Conservation (phyloP, 2,329 filamentous ascomycete genomes). For the Fusarium lyarnte region DNA sequence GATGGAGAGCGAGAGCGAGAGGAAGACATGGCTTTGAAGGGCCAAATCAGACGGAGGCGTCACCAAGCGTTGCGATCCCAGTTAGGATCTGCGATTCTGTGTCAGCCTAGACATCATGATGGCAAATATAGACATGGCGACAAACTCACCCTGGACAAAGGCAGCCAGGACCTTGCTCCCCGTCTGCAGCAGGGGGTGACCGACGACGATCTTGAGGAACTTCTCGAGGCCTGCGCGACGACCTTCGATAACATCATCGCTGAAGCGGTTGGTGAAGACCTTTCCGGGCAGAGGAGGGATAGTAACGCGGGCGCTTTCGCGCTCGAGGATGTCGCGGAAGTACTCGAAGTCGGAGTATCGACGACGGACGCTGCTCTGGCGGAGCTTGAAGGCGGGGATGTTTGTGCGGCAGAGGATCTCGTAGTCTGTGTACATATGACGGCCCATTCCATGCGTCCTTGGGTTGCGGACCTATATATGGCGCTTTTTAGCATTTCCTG, state of each 20-base stretch:
- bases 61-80: constrained; percentile 94
- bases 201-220: constrained; percentile 97
- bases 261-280: constrained; percentile 98
- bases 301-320: constrained; percentile 91
- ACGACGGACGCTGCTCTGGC: constrained; percentile 85
- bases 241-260: constrained; percentile 97
- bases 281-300: constrained; percentile 97
- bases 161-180: constrained; percentile 95
- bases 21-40: constrained; percentile 32
- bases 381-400: constrained; percentile 98
- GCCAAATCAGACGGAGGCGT: constrained; percentile 46
- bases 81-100: constrained; percentile 70
- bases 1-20: constrained; percentile 25
- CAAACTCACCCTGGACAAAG: constrained; percentile 86
- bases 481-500: constrained; percentile 16
- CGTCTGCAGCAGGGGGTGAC: constrained; percentile 95
- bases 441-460: constrained; percentile 91
- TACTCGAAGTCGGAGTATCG: constrained; percentile 99
- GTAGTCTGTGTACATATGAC: constrained; percentile 98
- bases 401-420: constrained; percentile 98
- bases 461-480: constrained; percentile 83
- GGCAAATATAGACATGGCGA: constrained; percentile 4
- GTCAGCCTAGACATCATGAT: constrained; percentile 4
- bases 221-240: constrained; percentile 90
- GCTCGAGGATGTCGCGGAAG: constrained; percentile 97